Base-by-base conservation (phyloP, 2,329 filamentous ascomycete species). In the Canariomyces notabilis region DNA sequence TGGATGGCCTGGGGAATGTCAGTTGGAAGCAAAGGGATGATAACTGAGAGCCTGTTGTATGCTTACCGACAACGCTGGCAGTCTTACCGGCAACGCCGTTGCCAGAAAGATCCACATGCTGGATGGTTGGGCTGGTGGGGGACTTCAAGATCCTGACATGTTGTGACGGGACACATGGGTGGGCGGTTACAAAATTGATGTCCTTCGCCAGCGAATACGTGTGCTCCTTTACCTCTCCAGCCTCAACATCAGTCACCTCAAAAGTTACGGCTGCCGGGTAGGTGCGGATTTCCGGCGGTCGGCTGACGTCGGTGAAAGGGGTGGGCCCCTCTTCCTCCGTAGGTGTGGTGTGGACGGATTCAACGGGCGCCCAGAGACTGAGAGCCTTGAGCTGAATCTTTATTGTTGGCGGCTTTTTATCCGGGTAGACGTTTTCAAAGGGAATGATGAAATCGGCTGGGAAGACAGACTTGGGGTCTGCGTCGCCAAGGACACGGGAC, bases 361-460 rank as follows among this genome's bases (percentile, higher is more conserved):
- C 71, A 11, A 64, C 59, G 1, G 70, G 62, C 2, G 67, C 57
- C 26, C 67, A 67, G 6, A 83, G 67, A 38, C 76, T 70, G 3
- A 84, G 63, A 1, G 70, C 69, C 23, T 70, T 67, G 14, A 83
- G 64, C 18, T 70, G 70, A 36, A 82, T 67, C 35, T 62, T 65
- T 15, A 77, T 67, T 31, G 67, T 63, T 2, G 65, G 65, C 0
- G 75, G 74, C 0, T 73, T 72, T 32, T 68, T 66, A 4, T 71
- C 68, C 12, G 65, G 55, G 57, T 81, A 77, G 12, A 67, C 66
- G 49, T 76, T 76, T 49, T 83, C 78, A 44, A 73, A 72, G 0
- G 79, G 80, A 32, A 82, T 75, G 37, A 78, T 74, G 50, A 84
- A 85, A 60, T 83, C 81, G 16, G 74, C 79, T 1, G 79, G 77